Evolutionary conservation across 148 eudicot species (phyloP), one percentile per base, ranked within the genome.

Genomic region (Vaccinium corymbosum): DNA sequence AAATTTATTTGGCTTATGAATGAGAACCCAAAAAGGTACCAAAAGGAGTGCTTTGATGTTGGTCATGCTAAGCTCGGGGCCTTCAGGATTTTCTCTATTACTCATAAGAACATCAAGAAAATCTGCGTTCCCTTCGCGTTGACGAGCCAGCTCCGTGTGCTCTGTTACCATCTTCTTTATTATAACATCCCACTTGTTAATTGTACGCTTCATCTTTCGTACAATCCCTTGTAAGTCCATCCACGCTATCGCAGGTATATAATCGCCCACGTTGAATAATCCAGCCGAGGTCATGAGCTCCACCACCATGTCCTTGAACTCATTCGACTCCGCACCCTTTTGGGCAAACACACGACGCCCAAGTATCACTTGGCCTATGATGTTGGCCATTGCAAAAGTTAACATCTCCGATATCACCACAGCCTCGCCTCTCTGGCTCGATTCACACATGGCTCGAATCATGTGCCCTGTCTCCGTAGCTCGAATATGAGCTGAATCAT

Each of bases 161-260:
- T 87, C 81, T 42, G 75, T 87, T 1, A 87, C 15, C 89, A 87
- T 87, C 79, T 38, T 84, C 3, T 78, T 52, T 7, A 86, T 22
- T 29, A 88, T 73, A 0, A 3, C 78, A 66, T 88, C 90, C 27
- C 84, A 66, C 42, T 66, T 86, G 79, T 74, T 79, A 38, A 35
- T 35, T 87, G 90, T 80, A 14, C 46, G 20, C 61, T 86, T 86
- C 90, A 88, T 88, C 77, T 42, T 59, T 84, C 87, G 16, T 35
- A 35, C 38, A 35, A 87, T 82, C 19, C 88, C 88, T 52, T 86
- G 86, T 80, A 86, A 17, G 80, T 86, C 88, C 86, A 86, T 83
- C 88, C 88, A 86, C 13, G 83, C 78, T 1, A 86, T 80, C 22
- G 83, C 76, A 0, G 86, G 86, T 19, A 86, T 86, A 46, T 80